Evolutionary conservation across 2,329 filamentous ascomycete species (phyloP).

Genomic region (Mollisia scopiformis): DNA sequence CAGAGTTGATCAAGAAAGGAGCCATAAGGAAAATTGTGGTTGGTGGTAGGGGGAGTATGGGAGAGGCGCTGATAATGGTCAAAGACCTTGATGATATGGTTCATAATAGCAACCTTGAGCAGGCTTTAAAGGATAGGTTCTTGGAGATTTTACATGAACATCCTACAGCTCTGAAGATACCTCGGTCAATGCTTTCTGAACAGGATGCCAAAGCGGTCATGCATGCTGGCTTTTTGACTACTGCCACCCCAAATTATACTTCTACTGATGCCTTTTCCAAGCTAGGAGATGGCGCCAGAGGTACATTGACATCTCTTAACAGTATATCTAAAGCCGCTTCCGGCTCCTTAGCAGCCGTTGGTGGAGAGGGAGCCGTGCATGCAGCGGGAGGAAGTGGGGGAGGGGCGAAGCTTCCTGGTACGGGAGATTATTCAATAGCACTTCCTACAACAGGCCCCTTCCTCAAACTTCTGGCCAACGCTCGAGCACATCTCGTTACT

Average conservation of each 20-base stretch:
- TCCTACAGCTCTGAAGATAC: conserved; percentile 48
- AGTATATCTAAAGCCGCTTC: conserved; percentile 67
- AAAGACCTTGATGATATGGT: conserved; percentile 58
- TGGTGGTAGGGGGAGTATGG: conserved; percentile 56
- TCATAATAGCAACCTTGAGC: conserved; percentile 40
- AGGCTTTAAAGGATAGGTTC: conserved; percentile 54
- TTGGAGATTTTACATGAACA: conserved; percentile 52
- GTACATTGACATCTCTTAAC: conserved; percentile 62
- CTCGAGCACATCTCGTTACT: conserved; percentile 62
- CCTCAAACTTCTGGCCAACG: conserved; percentile 65
- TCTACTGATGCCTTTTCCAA: conserved; percentile 45
- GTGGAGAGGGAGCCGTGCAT: conserved; percentile 67
- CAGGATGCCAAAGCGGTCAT: conserved; percentile 61
- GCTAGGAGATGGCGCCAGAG: conserved; percentile 42
- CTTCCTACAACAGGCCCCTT: conserved; percentile 69
- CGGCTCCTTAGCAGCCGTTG: conserved; percentile 70
- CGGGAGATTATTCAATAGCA: conserved; percentile 54
- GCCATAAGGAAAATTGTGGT: conserved; percentile 64
- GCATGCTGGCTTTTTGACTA: conserved; percentile 68
- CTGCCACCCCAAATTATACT: conserved; percentile 40
- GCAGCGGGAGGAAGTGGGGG: conserved; percentile 57
- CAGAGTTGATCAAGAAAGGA: conserved; percentile 59
- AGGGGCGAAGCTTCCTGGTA: conserved; percentile 29
- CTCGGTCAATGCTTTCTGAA: conserved; percentile 43
- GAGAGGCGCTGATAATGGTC: conserved; percentile 66